Conservation (phyloP, 169 alveolate species). For the Eimeria sp. region DNA sequence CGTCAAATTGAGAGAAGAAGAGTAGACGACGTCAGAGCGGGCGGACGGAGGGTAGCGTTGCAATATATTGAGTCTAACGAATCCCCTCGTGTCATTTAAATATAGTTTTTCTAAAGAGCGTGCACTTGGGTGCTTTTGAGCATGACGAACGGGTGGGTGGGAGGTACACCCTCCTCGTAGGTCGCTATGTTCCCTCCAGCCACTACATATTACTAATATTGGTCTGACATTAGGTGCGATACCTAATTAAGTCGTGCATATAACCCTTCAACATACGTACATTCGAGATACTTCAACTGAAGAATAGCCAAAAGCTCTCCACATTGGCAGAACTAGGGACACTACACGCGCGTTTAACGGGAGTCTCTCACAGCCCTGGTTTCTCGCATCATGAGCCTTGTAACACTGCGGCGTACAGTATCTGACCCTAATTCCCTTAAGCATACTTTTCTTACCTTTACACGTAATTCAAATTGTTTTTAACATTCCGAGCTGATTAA, state of each 20-base stretch:
- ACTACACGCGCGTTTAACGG: constrained; percentile 11
- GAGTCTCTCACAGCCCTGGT: constrained; percentile 28
- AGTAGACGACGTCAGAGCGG: constrained; percentile 54
- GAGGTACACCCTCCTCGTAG: constrained; percentile 78
- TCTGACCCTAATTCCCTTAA: neutral
- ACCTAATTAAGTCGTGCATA: constrained; percentile 13
- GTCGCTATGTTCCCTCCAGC: constrained; percentile 56
- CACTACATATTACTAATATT: constrained; percentile 25
- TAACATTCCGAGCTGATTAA: neutral
- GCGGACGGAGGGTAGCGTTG: constrained; percentile 53
- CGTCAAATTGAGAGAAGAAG: constrained; percentile 59
- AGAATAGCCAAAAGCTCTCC: neutral
- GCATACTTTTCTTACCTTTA: neutral
- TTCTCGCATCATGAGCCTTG: constrained; percentile 26
- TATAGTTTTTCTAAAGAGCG: constrained; percentile 23
- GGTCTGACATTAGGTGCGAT: constrained; percentile 29
- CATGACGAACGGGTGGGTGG: constrained; percentile 73
- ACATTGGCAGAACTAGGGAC: constrained; percentile 21
- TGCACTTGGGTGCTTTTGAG: constrained; percentile 63
- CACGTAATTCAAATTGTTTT: neutral
- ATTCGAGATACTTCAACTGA: constrained; percentile 17
- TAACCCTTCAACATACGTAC: neutral
- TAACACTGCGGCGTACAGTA: constrained; percentile 15
- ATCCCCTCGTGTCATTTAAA: constrained; percentile 73
- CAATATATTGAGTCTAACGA: constrained; percentile 47